Conservation (phyloP, 805 yeast species). For the Monosporozyma unispora region DNA sequence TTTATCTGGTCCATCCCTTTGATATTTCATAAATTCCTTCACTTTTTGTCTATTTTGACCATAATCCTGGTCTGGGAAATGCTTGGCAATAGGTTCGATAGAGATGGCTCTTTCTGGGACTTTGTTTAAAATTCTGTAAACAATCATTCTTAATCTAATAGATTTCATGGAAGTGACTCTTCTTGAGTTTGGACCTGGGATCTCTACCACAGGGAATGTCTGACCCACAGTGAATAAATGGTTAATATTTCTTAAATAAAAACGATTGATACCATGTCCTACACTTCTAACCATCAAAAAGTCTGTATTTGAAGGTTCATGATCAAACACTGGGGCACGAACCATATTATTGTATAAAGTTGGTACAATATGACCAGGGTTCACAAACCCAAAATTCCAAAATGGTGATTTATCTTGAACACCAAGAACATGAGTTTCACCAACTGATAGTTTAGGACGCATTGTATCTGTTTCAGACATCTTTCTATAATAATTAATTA, state of each 20-base stretch:
- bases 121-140: conserved; percentile 73
- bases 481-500: conserved; percentile 88
- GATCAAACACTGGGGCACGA: conserved; percentile 88
- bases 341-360: conserved; percentile 85
- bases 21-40: conserved; percentile 97
- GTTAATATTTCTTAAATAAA: conserved; percentile 58
- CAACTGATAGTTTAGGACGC: conserved; percentile 80
- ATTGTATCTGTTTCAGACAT: conserved; percentile 68
- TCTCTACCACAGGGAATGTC: conserved; percentile 82
- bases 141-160: conserved; percentile 88
- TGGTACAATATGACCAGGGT: conserved; percentile 88
- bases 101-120: conserved; percentile 64
- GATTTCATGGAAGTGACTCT: conserved; percentile 90
- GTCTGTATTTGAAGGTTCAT: conserved; percentile 70
- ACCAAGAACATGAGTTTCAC: conserved; percentile 95
- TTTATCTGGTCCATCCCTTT: conserved; percentile 86
- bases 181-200: conserved; percentile 96
- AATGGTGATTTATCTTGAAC: conserved; percentile 94
- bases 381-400: conserved; percentile 97
- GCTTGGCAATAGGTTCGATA: conserved; percentile 80
- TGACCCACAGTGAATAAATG: conserved; percentile 85
- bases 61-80: conserved; percentile 95
- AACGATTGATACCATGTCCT: conserved; percentile 67
- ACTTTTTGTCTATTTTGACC: conserved; percentile 93
- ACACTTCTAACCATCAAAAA: conserved; percentile 72